Base-by-base conservation (phyloP, 352 stramenopile species). In the Globisporangium acanthophoron region DNA sequence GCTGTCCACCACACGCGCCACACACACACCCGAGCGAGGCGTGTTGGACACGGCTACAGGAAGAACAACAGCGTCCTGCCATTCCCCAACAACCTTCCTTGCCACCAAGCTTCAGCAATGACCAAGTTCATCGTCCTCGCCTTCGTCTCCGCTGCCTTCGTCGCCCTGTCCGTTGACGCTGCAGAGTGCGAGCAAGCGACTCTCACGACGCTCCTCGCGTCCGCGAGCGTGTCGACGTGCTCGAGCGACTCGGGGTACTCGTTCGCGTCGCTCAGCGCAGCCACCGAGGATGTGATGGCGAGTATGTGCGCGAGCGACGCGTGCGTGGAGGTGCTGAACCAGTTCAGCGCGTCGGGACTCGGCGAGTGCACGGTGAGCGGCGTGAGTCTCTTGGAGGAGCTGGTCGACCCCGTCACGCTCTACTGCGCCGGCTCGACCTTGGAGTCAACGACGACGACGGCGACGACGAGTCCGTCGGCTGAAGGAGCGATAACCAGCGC, bases 331-430 rank as follows among this genome's bases (percentile, higher is more conserved):
- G 60, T 63, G 21, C 49, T 83, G 11, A 43, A 63, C 15, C 35
- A 54, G 3, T 31, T 80, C 24, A 62, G 69, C 47, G 47, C 61
- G 52, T 54, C 67, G 12, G 61, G 58, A 13, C 66, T 75, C 6
- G 56, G 64, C 12, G 66, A 79, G 55, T 79, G 71, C 57, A 76
- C 62, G 0, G 61, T 75, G 45, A 59, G 45, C 35, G 62, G 54
- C 7, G 69, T 74, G 48, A 54, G 52, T 1, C 58, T 79, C 18
- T 54, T 73, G 48, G 47, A 57, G 9, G 58, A 72, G 43, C 59
- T 79, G 18, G 65, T 76, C 53, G 68, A 69, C 15, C 65, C 65
- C 37, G 54, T 79, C 51, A 63, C 55, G 33, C 35, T 56, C 24
- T 63, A 66, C 50, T 79, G 71, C 58, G 27, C 62, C 39, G 43